Evolutionary conservation across 768 basidiomycete species (phyloP), one percentile per base, ranked within the genome.

Genomic region (Tricholoma terreum): DNA sequence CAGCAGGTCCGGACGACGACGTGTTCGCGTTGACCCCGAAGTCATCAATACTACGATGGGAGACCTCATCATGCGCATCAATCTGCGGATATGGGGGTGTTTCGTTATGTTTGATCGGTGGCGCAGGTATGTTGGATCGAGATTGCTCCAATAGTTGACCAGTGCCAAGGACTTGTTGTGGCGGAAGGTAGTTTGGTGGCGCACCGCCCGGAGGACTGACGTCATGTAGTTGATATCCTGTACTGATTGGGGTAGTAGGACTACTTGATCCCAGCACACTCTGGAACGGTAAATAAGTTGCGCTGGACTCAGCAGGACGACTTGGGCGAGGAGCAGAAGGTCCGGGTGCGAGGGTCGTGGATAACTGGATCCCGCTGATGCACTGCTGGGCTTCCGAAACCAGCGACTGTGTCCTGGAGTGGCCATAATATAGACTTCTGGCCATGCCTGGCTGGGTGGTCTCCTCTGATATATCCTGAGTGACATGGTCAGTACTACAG

Each of bases 401-500:
- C 9, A 89, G 73, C 36, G 76, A 71, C 48, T 85, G 82, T 0
- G 86, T 86, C 61, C 78, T 84, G 46, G 79, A 70, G 53, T 88
- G 89, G 1, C 84, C 85, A 42, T 77, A 76, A 67, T 95, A 98
- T 58, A 86, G 77, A 11, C 82, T 78, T 15, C 94, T 81, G 2
- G 88, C 80, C 33, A 89, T 75, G 22, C 94, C 94, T 15, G 93
- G 92, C 52, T 86, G 84, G 0, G 92, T 92, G 17, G 75, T 71
- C n/a, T 90, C 87, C 58, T 91, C 83, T 1, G 92, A 85, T 12
- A 97, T 87, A 77, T 89, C 90, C 84, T 89, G 58, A 3, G 46
- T 40, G 17, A 19, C 30, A 33, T 35, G 31, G 33, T 38, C 14
- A 50, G 43, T 17, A 22, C 42, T 6, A 52, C 31, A 31, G 14